Evolutionary conservation across 305 asterid genomes (phyloP).

Genomic region (Rubia occidens): DNA sequence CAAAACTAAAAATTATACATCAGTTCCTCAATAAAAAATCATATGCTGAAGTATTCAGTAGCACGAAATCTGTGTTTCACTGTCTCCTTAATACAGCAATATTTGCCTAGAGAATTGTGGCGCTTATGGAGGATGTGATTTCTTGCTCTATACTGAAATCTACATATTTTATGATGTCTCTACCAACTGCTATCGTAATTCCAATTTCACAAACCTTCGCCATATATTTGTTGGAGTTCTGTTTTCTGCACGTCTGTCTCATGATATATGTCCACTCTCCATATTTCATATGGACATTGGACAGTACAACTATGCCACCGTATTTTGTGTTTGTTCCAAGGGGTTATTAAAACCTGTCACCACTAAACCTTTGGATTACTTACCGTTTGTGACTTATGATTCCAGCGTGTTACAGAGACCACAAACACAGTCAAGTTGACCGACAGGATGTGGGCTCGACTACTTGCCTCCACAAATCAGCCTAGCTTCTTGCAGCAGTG

Average conservation of each 20-base stretch:
- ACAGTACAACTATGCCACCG: neutral
- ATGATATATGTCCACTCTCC: neutral
- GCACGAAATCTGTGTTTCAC: neutral
- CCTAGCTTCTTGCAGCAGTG: conserved; percentile 52
- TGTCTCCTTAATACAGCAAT: neutral
- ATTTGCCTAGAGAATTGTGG: neutral
- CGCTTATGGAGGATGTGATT: neutral
- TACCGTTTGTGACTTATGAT: neutral
- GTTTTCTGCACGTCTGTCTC: neutral
- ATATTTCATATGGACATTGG: neutral
- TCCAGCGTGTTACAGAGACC: conserved; percentile 74
- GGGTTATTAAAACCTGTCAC: neutral
- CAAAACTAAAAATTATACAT: neutral
- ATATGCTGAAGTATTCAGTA: neutral
- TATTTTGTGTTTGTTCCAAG: neutral
- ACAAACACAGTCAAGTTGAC: conserved; percentile 61
- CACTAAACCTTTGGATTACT: neutral
- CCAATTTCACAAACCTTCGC: neutral
- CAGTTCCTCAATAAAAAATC: neutral
- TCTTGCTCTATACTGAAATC: neutral
- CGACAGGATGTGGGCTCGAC: conserved; percentile 94
- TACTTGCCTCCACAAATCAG: conserved; percentile 85
- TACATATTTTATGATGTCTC: neutral
- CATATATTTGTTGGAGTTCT: neutral
- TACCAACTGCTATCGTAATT: neutral